Conservation (phyloP, 2,329 filamentous ascomycete genomes). For the Drechslerella dactyloides region DNA sequence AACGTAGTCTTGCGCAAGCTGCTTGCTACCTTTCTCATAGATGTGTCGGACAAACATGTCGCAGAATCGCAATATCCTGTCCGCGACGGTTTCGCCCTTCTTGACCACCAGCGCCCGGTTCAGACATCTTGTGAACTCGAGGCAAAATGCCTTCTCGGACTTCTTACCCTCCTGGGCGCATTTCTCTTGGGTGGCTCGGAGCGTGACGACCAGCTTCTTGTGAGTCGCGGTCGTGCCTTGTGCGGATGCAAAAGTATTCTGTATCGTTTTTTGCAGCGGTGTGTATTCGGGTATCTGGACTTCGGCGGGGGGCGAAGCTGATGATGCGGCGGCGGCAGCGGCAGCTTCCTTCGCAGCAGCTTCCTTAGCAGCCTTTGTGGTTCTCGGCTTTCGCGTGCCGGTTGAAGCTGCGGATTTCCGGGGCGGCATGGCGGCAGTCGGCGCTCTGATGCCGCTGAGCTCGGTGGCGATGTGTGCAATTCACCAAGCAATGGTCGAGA, state of each 20-base stretch:
- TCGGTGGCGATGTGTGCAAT: neutral
- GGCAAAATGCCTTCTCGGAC: slow-evolving; percentile 84
- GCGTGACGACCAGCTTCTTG: slow-evolving; percentile 81
- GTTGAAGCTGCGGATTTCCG: slow-evolving; percentile 31
- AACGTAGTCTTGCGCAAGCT: neutral
- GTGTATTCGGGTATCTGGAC: slow-evolving; percentile 46
- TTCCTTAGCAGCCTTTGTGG: slow-evolving; percentile 43
- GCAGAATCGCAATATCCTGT: slow-evolving; percentile 82
- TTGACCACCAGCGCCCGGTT: slow-evolving; percentile 83
- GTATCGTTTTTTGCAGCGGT: slow-evolving; percentile 52
- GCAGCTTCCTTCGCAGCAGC: slow-evolving; percentile 28
- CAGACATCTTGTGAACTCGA: slow-evolving; percentile 82
- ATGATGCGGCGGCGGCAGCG: slow-evolving; percentile 27
- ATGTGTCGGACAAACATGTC: slow-evolving; percentile 82
- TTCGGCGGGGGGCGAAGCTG: slow-evolving; percentile 25
- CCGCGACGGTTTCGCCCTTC: slow-evolving; percentile 87
- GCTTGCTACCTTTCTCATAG: slow-evolving; percentile 64
- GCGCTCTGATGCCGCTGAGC: neutral
- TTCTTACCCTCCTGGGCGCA: slow-evolving; percentile 65
- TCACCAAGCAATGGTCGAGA: neutral
- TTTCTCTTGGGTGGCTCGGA: slow-evolving; percentile 88
- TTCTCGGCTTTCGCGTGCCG: slow-evolving; percentile 39
- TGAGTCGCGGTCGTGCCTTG: slow-evolving; percentile 90
- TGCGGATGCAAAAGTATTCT: slow-evolving; percentile 64
- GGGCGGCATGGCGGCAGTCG: slow-evolving; percentile 33